Conservation (phyloP, 2,329 filamentous ascomycete genomes). For the Diaporthe humulicola region DNA sequence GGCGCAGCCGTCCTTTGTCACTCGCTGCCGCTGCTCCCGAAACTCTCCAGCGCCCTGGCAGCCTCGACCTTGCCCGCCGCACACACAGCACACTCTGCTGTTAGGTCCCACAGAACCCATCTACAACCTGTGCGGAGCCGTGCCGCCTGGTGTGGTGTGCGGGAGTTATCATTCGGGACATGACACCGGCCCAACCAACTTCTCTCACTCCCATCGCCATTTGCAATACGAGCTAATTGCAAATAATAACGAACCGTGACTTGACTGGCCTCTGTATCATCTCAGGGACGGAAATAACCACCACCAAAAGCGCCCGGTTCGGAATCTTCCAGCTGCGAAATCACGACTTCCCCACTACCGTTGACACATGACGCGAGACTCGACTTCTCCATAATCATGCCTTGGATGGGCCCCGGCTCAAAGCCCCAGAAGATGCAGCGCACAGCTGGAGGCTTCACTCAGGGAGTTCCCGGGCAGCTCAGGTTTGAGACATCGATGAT, state of each 20-base stretch:
- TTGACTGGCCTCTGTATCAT: neutral
- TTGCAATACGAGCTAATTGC: neutral
- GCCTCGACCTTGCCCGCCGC: constrained; percentile 7
- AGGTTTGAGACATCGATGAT: constrained; percentile 42
- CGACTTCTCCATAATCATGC: constrained; percentile 18
- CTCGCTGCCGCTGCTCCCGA: constrained; percentile 27
- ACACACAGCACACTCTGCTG: neutral
- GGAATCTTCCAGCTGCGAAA: constrained; percentile 20
- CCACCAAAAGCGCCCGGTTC: constrained; percentile 12
- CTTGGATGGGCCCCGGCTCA: neutral
- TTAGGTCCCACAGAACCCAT: neutral
- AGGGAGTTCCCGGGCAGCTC: constrained; percentile 16
- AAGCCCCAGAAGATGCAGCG: constrained; percentile 2
- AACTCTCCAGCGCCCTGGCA: constrained; percentile 29
- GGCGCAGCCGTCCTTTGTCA: constrained; percentile 28
- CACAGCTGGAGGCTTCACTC: neutral
- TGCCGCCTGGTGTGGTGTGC: constrained; percentile 14
- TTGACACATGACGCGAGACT: constrained; percentile 25
- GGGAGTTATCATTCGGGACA: neutral
- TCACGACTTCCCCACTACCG: constrained; percentile 13
- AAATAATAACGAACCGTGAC: neutral
- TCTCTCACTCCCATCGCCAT: neutral
- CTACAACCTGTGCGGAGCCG: neutral
- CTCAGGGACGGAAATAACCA: constrained; percentile 7
- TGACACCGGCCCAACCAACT: neutral